Evolutionary conservation across 805 yeast genomes (phyloP).

Genomic region (Wickerhamiella azyma): DNA sequence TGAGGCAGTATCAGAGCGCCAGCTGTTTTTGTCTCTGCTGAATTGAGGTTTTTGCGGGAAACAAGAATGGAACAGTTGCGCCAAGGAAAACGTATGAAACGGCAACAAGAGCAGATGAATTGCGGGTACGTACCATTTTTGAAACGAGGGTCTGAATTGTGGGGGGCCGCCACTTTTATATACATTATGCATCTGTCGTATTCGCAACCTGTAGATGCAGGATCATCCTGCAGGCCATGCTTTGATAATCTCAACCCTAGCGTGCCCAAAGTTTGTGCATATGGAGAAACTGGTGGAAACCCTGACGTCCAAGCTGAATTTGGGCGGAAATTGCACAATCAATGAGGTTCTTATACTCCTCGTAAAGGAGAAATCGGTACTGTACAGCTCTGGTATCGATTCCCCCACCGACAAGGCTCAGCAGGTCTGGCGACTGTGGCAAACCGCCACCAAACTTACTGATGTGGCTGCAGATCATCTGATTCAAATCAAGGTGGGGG

Average conservation of each 20-base stretch:
- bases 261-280: not conserved
- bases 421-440: slow-evolving; percentile 2
- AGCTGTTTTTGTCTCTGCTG: slow-evolving; percentile 7
- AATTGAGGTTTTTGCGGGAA: slow-evolving; percentile 22
- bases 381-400: not conserved
- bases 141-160: not conserved
- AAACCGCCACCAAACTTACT: slow-evolving; percentile 4
- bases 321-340: not conserved
- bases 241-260: not conserved
- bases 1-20: not conserved
- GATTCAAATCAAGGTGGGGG: slow-evolving; percentile 4
- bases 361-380: not conserved
- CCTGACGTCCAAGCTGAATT: not conserved
- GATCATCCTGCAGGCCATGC: slow-evolving; percentile 1
- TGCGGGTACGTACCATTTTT: not conserved
- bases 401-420: not conserved
- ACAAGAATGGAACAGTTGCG: slow-evolving; percentile 20
- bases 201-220: not conserved
- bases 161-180: not conserved
- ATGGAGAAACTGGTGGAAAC: slow-evolving; percentile 2
- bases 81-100: slow-evolving; percentile 17
- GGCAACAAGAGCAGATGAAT: slow-evolving; percentile 10
- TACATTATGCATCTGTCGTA: not conserved
- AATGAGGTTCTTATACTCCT: not conserved
- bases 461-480: slow-evolving; percentile 2